Evolutionary conservation across 352 stramenopile genomes (phyloP), one percentile per base, ranked within the genome.

Genomic region (Saprolegnia parasitica): DNA sequence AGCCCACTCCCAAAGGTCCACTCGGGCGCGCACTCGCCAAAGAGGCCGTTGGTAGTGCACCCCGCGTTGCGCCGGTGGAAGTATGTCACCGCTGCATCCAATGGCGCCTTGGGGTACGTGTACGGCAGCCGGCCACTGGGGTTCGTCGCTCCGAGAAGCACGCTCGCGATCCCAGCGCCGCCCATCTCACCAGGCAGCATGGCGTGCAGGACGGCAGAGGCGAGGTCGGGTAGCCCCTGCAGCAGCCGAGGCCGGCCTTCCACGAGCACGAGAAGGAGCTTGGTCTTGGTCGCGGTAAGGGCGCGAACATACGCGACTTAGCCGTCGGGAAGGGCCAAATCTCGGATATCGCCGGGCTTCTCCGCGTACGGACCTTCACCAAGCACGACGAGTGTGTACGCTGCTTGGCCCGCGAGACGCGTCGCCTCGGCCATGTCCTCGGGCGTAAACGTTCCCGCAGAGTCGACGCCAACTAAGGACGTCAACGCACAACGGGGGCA

Each of bases 301-400:
- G 76, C 77, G 26, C 83, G 62, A 0, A 96, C 71, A 56, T 94
- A 95, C 63, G 65, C 71, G 4, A 78, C 67, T 24, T 95, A 81
- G 5, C 85, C 84, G 20, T 56, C 26, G 0, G 87, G 83, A 5
- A 96, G 72, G 15, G 77, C 73, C 32, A 88, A 73, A 16, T 78
- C 74, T 0, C 78, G 71, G 39, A 93, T 86, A 64, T 96, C 86
- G 1, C 88, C 88, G 20, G 71, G 77, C 42, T 95, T 95, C 64
- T 96, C 88, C 0, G 88, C 78, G 56, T 95, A 96, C n/a, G 81
- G 86, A 29, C 47, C 66, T 63, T 96, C 88, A 13, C 89, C 89
- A 8, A 96, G 56, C 18, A 76, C 80, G 3, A 89, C 79, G 11
- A 96, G 57, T 3, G 89, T 91, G 64, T 87, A 91, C 42, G 89